Base-by-base conservation (phyloP, 805 yeast species). In the Teunomyces tritomae region DNA sequence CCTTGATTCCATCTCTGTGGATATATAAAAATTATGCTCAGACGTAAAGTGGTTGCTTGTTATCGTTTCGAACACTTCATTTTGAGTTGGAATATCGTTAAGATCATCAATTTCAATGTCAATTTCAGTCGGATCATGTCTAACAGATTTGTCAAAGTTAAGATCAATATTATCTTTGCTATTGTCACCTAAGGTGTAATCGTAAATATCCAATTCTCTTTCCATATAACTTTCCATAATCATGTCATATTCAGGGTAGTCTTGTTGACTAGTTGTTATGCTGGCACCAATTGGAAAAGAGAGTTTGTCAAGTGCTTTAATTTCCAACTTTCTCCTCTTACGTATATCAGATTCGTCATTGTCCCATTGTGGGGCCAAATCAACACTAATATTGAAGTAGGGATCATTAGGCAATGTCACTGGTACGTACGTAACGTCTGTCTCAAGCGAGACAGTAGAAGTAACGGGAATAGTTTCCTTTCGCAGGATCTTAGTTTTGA, bases 81-180 rank as follows among this genome's bases (percentile, higher is more conserved):
- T 17, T 26, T 24, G 40, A 5, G 26, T 37, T 14, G 40, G 40
- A 37, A 35, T 29, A 36, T 29, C 43, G 14, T 28, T 27, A 10
- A 36, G 36, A 14, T 37, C 46, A 14, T 35, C 32, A 5, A 14
- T 14, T 2, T 35, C 4, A 53, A 56, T 28, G 29, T 64, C 28
- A 62, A 59, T 40, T 66, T 67, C 24, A 62, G 64, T 43, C 66
- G 70, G 9, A 59, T 65, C 47, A 14, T 47, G 20, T 11, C 8
- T 26, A 16, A 37, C 27, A 3, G 40, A 13, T 11, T 37, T 37
- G 40, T 37, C 45, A 27, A 52, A 47, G 27, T 49, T 45, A 39
- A 52, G 41, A 7, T 44, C 47, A 14, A 39, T 14, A 37, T 4
- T 11, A 24, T 37, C 40, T 20, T 11, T 11, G 13, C 29, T 37